Evolutionary conservation across 371 early-diverging fungal genomes (phyloP), one percentile per base, ranked within the genome.

Genomic region (Lichtheimia hyalospora): DNA sequence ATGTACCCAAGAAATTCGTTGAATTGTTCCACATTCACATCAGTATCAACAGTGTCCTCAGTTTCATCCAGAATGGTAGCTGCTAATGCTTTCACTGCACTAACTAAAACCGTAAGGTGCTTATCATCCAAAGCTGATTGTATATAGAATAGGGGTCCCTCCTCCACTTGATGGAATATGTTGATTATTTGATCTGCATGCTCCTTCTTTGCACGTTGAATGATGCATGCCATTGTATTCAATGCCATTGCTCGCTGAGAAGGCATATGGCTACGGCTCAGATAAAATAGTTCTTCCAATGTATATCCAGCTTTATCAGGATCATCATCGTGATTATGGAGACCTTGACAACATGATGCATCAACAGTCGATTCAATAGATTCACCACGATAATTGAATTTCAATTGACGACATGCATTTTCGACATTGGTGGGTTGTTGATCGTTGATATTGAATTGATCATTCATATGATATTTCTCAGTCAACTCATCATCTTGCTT

Each of bases 291-390:
- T 70, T 96, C 96, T 0, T 87, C 83, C 1, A 95, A 66, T 0
- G 95, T 92, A 71, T 96, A 96, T 5, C 96, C 96, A 12, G 96
- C 87, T 57, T 83, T 79, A 2, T 86, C 86, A 3, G 96, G 92
- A 24, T 91, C 85, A 20, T 88, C 87, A 5, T 94, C 94, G 63
- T 96, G 96, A 66, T 96, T 96, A 73, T 95, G 93, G 5, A 96
- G 74, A 3, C 92, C 96, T 1, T 72, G 65, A 58, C 88, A 79
- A 0, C 74, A 64, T 2, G 93, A 89, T 2, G 89, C 67, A 2
- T 87, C 80, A 0, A 58, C 62, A 1, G 72, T 73, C 12, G 68
- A 66, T 52, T 80, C 82, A n/a, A 94, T 61, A 1, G 88, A 69
- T 16, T 70, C 64, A 14, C 95, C 96, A 34, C 86, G 71, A 40